A percentile compares a stretch with the other conserved stretches of the same genome.
Conservation (phyloP, 1,284 basidiomycete species). For the Rhodotorula sp. region DNA sequence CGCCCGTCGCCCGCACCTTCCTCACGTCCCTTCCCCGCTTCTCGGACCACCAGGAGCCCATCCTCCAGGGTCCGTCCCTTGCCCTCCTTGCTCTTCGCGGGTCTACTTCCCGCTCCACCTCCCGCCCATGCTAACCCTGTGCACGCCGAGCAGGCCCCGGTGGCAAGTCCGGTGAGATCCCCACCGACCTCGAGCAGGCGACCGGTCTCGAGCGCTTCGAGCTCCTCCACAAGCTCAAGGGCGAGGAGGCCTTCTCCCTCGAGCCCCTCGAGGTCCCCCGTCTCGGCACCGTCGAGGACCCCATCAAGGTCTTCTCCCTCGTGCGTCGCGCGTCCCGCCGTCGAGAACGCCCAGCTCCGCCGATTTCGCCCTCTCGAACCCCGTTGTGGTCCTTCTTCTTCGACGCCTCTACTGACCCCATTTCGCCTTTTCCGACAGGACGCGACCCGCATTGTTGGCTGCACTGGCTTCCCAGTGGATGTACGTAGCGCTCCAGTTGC, state of each 20-base stretch:
- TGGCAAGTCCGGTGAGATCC: constrained; percentile 72
- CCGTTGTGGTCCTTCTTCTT: no score
- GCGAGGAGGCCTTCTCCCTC: constrained; percentile 87
- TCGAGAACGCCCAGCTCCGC: neutral
- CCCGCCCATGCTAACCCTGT: no score
- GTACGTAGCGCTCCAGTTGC: constrained; percentile 54
- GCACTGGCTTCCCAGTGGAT: constrained; percentile 78
- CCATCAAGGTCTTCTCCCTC: constrained; percentile 81
- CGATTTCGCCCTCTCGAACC: neutral
- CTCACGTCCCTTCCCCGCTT: constrained; percentile 24
- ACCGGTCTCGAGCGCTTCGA: constrained; percentile 95
- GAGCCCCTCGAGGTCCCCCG: constrained; percentile 81
- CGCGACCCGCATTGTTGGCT: constrained; percentile 77
- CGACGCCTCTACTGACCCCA: neutral
- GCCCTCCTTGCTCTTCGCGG: no score
- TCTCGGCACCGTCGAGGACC: constrained; percentile 83
- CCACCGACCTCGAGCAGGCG: constrained; percentile 83
- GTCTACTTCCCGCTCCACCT: neutral
- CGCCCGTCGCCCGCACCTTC: constrained; percentile 33
- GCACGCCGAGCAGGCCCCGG: constrained; percentile 61
- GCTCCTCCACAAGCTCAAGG: constrained; percentile 82
- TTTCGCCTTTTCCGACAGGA: constrained; percentile 57
- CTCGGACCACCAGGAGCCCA: constrained; percentile 33
- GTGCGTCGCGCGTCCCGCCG: constrained; percentile 58
- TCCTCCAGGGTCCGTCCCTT: constrained; percentile 26